Conservation (phyloP, 1,284 basidiomycete genomes). For the Ustilago loliicola region DNA sequence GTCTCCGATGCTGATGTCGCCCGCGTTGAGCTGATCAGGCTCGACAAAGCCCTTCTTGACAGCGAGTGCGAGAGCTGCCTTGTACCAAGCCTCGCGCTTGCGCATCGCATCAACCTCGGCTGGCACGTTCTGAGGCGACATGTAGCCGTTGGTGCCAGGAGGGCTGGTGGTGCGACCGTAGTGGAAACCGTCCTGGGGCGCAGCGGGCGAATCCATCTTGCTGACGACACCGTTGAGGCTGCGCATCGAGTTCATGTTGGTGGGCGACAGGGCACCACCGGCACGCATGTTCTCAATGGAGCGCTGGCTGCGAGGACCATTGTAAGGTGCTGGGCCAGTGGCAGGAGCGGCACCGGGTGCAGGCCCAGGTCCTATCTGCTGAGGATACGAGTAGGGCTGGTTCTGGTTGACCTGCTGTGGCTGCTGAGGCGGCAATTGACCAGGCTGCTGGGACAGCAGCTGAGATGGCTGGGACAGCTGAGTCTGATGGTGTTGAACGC, state of each 20-base stretch:
- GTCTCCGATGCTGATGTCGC: slow-evolving; percentile 49
- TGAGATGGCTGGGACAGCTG: slow-evolving; percentile 15
- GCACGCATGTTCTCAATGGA: slow-evolving; percentile 62
- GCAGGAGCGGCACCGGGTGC: slow-evolving; percentile 14
- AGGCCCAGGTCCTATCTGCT: slow-evolving; percentile 21
- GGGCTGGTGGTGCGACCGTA: slow-evolving; percentile 51
- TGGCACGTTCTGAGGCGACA: slow-evolving; percentile 33
- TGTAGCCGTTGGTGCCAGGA: slow-evolving; percentile 43
- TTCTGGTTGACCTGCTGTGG: slow-evolving; percentile 26
- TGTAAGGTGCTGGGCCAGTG: slow-evolving; percentile 41
- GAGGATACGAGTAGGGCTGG: slow-evolving; percentile 26
- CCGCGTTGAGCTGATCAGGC: slow-evolving; percentile 72
- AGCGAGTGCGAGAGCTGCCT: slow-evolving; percentile 83
- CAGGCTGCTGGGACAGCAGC: neutral
- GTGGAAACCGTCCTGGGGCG: slow-evolving; percentile 63
- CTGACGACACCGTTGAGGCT: slow-evolving; percentile 56
- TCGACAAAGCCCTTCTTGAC: slow-evolving; percentile 85
- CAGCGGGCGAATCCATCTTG: slow-evolving; percentile 49
- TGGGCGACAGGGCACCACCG: slow-evolving; percentile 50
- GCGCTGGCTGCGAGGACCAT: slow-evolving; percentile 58
- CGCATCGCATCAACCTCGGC: slow-evolving; percentile 81
- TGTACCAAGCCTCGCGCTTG: slow-evolving; percentile 88
- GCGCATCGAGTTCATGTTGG: slow-evolving; percentile 49
- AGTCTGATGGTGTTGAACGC: slow-evolving; percentile 35
- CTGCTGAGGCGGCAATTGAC: slow-evolving; percentile 16